Evolutionary conservation across 2,329 filamentous ascomycete genomes (phyloP), one percentile per base, ranked within the genome.

Genomic region (Colletotrichum chlorophyti): DNA sequence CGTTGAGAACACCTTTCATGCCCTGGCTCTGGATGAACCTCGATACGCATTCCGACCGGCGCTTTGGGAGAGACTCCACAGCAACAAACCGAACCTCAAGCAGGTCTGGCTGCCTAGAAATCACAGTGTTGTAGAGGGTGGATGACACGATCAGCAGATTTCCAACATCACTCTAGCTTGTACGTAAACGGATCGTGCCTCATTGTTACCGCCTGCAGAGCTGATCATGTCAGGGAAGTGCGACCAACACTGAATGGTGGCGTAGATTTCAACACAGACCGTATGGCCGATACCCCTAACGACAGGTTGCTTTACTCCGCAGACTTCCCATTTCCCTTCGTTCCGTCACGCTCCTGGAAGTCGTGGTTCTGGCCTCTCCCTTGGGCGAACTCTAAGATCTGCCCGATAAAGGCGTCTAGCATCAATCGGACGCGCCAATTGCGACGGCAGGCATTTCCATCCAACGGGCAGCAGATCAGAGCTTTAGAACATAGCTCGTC

Each of bases 121-220:
- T 46, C 90, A 93, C 67, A 86, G 80, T 8, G 89, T 91, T 63
- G 83, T 89, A 40, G 88, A 89, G 6, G 89, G 89, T 23, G 87
- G 88, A 2, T 89, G 83, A 83, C 69, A 72, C 4, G 80, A 83
- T 45, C 75, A 82, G 60, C 77, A 77, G 43, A 71, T 76, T 7
- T 68, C 75, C 3, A 73, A 76, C 47, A 67, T 70, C 15, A 70
- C 70, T 23, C 66, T 77, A 31, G 68, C 72, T 15, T 78, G 75
- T 76, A 65, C 59, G 73, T 65, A n/a, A 12, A 1, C 37, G 3
- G 45, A 6, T n/a, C n/a, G n/a, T n/a, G n/a, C n/a, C 48, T 32
- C 14, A 14, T 24, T 9, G 12, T 43, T 15, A 31, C 12, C 3
- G 3, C 3, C 17, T 6, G 11, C 9, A 14, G 5, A 31, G 23